Percentiles rank a stretch among this genome's conserved stretches.
These are phyloP conservation scores for Spergularia azorica DNA, from an alignment of 179 eudicot genomes.

Conservation along the genomic window DNA sequence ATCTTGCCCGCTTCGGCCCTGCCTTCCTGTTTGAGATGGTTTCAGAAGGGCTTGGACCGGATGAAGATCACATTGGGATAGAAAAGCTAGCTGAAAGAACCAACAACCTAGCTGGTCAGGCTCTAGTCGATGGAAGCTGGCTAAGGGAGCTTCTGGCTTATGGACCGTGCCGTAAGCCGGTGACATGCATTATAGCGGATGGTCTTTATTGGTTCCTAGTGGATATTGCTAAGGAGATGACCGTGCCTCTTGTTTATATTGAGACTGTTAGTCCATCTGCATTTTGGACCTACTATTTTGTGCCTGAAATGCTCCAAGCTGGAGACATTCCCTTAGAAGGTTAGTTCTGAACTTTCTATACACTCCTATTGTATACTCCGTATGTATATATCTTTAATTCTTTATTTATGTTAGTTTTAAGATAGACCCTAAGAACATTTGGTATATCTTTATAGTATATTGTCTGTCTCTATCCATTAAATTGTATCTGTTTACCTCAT, in stretches of 20 bases:
- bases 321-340: slow-evolving; percentile 49
- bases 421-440: not conserved
- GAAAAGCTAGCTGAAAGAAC: slow-evolving; percentile 25
- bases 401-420: too few species aligned
- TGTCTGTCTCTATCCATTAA: too few species aligned
- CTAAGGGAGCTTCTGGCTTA: slow-evolving; percentile 31
- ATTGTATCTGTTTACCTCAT: too few species aligned
- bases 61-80: slow-evolving; percentile 30
- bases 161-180: slow-evolving; percentile 8
- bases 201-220: slow-evolving; percentile 29
- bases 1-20: slow-evolving; percentile 12
- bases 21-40: slow-evolving; percentile 31
- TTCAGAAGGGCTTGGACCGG: slow-evolving; percentile 37
- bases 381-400: too few species aligned
- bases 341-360: not conserved
- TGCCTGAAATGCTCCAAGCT: slow-evolving; percentile 38
- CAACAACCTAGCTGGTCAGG: slow-evolving; percentile 23
- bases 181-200: too few species aligned
- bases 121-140: slow-evolving; percentile 1
- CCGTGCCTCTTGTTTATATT: slow-evolving; percentile 40
- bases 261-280: slow-evolving; percentile 44
- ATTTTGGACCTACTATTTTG: slow-evolving; percentile 37
- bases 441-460: too few species aligned
- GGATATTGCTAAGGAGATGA: slow-evolving; percentile 39
- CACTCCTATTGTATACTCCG: too few species aligned